phyloP scores from a whole-genome alignment of 192 early-diverging fungal genomes.

The Coemansia sp. region DNA sequence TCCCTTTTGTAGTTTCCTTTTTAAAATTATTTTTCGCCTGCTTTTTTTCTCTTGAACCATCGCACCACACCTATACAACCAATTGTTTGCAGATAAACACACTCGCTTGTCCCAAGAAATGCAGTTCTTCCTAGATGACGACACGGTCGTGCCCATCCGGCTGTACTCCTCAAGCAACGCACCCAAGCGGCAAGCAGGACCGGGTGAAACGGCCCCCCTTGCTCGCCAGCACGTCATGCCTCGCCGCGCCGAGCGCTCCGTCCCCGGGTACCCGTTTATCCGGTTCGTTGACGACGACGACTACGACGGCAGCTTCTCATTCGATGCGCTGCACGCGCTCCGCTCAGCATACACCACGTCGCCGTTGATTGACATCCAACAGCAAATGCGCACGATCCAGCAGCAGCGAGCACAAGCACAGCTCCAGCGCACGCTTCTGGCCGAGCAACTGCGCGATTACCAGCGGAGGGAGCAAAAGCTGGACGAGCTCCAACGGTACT shows the following conservation, averaged over 20 bases:
- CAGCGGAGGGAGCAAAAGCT: slow-evolving; percentile 29
- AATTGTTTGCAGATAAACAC: too few relatives aligned
- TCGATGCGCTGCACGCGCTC: slow-evolving; percentile 49
- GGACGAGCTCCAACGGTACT: slow-evolving; percentile 16
- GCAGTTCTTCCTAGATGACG: slow-evolving; percentile 44
- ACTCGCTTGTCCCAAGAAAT: slow-evolving; percentile 3
- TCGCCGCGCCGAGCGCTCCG: slow-evolving; percentile 12
- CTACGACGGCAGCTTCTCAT: slow-evolving; percentile 47
- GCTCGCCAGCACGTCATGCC: slow-evolving; percentile 1
- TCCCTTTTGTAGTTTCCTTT: too few relatives aligned
- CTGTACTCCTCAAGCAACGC: slow-evolving; percentile 41
- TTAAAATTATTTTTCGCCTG: too few relatives aligned
- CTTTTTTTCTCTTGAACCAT: too few relatives aligned
- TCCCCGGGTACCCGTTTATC: slow-evolving; percentile 48
- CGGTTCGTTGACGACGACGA: slow-evolving; percentile 39
- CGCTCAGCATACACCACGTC: slow-evolving; percentile 37
- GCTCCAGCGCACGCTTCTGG: slow-evolving; percentile 26
- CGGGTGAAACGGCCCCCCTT: background rate
- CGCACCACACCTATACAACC: background rate
- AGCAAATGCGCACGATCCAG: slow-evolving; percentile 32
- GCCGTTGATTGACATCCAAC: slow-evolving; percentile 27
- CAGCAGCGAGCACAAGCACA: slow-evolving; percentile 36
- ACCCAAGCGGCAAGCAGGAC: slow-evolving; percentile 7
- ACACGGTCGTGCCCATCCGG: slow-evolving; percentile 26
- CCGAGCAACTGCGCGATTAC: slow-evolving; percentile 28